Conservation (phyloP, 805 yeast genomes). For the Candida alai region DNA sequence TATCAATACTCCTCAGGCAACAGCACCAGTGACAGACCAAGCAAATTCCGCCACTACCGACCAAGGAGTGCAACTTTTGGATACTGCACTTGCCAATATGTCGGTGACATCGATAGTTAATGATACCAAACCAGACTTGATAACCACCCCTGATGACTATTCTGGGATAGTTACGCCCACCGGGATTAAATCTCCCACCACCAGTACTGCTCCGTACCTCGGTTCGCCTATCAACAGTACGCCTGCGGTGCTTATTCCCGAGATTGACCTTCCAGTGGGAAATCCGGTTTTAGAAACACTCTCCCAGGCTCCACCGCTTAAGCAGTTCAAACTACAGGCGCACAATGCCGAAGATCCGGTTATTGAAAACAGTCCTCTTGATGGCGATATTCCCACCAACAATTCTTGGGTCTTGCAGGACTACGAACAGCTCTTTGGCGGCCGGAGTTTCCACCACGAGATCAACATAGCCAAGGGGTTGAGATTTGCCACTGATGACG, state of each 20-base stretch:
- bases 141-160: too few species aligned
- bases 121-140: slow-evolving; percentile 1
- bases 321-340: background rate
- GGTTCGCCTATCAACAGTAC: background rate
- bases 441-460: slow-evolving; percentile 4
- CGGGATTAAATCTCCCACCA: background rate
- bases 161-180: background rate
- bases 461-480: slow-evolving; percentile 6
- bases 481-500: slow-evolving; percentile 5
- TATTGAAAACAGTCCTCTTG: background rate
- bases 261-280: too few species aligned
- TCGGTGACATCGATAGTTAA: slow-evolving; percentile 1
- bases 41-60: too few species aligned
- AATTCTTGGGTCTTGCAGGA: slow-evolving; percentile 10
- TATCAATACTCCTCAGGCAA: too few species aligned
- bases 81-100: slow-evolving; percentile 3
- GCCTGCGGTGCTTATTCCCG: background rate
- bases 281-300: slow-evolving; percentile 2
- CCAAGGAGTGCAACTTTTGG: slow-evolving; percentile 1
- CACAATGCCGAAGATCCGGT: background rate
- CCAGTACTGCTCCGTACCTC: background rate
- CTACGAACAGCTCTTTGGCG: slow-evolving; percentile 9
- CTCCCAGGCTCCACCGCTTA: background rate
- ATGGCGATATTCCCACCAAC: background rate
- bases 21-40: too few species aligned